phyloP scores from a whole-genome alignment of 202 grass and related monocot genomes.

The Brachypodium distachyon region DNA sequence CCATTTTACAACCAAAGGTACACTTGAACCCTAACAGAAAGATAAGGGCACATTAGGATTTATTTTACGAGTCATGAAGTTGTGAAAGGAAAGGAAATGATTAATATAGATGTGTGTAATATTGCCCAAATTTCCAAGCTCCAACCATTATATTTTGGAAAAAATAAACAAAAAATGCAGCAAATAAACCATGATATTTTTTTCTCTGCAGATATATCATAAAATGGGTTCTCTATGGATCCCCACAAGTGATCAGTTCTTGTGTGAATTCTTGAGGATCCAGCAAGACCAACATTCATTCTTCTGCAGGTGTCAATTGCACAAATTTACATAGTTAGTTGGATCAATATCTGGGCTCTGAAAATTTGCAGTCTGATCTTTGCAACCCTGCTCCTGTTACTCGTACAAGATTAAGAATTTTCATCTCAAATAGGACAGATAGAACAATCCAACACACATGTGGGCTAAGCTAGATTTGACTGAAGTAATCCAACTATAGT shows the following conservation, averaged over 20 bases:
- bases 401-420: background rate
- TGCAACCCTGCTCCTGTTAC: background rate
- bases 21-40: conserved; percentile 76
- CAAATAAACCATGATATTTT: background rate
- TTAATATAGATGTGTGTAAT: background rate
- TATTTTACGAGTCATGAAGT: background rate
- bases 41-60: conserved; percentile 8
- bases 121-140: background rate
- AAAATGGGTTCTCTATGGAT: too few relatives aligned
- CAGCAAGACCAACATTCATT: too few relatives aligned
- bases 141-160: background rate
- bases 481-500: background rate
- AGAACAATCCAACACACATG: background rate
- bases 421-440: background rate
- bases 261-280: too few relatives aligned
- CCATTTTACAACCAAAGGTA: conserved; percentile 99
- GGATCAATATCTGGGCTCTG: too few relatives aligned
- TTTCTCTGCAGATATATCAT: too few relatives aligned
- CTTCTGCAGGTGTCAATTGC: too few relatives aligned
- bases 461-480: background rate
- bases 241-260: too few relatives aligned
- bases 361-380: too few relatives aligned
- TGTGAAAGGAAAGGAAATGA: background rate
- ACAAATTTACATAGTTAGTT: too few relatives aligned
- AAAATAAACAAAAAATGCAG: background rate